Base-by-base conservation (phyloP, 345 rosid genomes). In the Heritiera fomes region DNA sequence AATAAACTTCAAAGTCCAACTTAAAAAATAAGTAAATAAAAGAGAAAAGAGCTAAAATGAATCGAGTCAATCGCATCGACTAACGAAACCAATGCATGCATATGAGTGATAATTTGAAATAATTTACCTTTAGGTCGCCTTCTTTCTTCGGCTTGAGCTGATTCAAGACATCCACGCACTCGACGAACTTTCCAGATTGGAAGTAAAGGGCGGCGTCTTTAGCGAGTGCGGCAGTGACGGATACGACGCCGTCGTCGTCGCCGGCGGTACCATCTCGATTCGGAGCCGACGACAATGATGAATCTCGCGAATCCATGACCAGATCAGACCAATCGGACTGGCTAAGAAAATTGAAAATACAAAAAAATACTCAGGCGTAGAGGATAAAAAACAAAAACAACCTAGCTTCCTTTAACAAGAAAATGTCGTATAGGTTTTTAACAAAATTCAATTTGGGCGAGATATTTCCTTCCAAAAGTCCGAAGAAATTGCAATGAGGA, bases 51-150 rank as follows among this genome's bases (percentile, higher is more conserved):
- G 59, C 63, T 38, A 10, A 30, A 8, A 53, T 18, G 32, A 62
- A 49, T 30, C n/a, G 18, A 47, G 15, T 49, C 12, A 76, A 62
- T 61, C 28, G 17, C 71, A 56, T 50, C 69, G n/a, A 65, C 10
- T 28, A 53, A 17, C 5, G 18, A 18, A 47, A 40, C 23, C 59
- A 62, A 40, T 47, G 18, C 41, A 55, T 8, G 18, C 7, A 38
- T 3, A 56, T 8, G 9, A 38, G 11, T 8, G 73, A 52, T 62
- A 62, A 17, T 10, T 34, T 9, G 62, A 72, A 52, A 72, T 9
- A 17, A 72, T 34, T 66, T 52, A 94, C 99, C 94, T 92, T 96
- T 3, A 93, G 97, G 90, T 94, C 98, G 86, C 86, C 85, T 20
- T 78, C 89, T 78, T 89, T 90, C 87, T 86, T 92, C 60, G 81